A percentile compares a stretch with the other conserved stretches of the same genome.
phyloP scores from a whole-genome alignment of 805 yeast species.

The Ogataea haglerorum region DNA sequence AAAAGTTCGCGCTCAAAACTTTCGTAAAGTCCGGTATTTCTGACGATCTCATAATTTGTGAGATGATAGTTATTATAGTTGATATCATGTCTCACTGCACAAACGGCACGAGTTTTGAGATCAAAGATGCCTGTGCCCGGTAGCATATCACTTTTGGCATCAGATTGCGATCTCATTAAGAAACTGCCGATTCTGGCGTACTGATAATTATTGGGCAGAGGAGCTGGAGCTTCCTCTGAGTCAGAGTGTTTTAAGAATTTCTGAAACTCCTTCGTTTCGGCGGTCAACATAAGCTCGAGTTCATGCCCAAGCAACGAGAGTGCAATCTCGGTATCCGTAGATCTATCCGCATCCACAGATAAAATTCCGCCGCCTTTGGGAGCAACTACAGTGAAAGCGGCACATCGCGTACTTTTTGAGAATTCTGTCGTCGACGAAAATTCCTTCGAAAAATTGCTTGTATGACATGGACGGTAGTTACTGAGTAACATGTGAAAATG shows the following conservation, averaged over 20 bases:
- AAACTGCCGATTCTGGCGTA: slow-evolving; percentile 68
- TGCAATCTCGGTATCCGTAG: slow-evolving; percentile 62
- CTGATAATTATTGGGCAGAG: slow-evolving; percentile 46
- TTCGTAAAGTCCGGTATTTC: slow-evolving; percentile 62
- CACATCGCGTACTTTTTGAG: slow-evolving; percentile 45
- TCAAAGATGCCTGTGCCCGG: slow-evolving; percentile 95
- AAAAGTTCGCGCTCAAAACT: slow-evolving; percentile 78
- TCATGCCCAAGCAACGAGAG: slow-evolving; percentile 75
- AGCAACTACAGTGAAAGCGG: slow-evolving; percentile 57
- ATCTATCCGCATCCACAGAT: slow-evolving; percentile 70
- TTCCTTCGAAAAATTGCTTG: slow-evolving; percentile 41
- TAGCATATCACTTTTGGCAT: slow-evolving; percentile 68
- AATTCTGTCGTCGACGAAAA: slow-evolving; percentile 36
- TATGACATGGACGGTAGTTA: slow-evolving; percentile 53
- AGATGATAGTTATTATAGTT: slow-evolving; percentile 50
- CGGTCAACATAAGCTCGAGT: slow-evolving; percentile 72
- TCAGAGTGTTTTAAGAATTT: slow-evolving; percentile 28
- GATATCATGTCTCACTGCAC: slow-evolving; percentile 77
- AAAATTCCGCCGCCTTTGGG: slow-evolving; percentile 39
- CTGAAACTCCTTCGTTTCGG: slow-evolving; percentile 48
- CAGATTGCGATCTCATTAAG: slow-evolving; percentile 86
- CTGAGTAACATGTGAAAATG: slow-evolving; percentile 74
- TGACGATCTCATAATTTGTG: slow-evolving; percentile 64
- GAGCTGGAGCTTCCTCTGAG: slow-evolving; percentile 6
- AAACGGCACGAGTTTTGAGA: slow-evolving; percentile 85